Evolutionary conservation across 805 yeast species (phyloP).

Genomic region (Candida coleopterorum): DNA sequence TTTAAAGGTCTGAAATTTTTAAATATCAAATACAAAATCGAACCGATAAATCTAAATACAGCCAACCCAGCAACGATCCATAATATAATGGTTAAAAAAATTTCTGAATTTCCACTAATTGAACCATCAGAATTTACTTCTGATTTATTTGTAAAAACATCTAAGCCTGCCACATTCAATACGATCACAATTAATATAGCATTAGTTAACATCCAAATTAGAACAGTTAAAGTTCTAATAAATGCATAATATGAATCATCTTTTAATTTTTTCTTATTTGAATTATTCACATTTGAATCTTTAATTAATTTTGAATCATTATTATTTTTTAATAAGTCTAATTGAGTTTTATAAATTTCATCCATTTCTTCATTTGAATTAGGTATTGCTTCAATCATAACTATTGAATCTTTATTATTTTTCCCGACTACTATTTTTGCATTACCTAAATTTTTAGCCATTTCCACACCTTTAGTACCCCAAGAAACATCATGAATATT

Average conservation of each 20-base stretch:
- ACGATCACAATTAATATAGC: slow-evolving; percentile 79
- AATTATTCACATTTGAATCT: slow-evolving; percentile 25
- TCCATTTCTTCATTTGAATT: slow-evolving; percentile 76
- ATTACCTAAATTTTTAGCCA: slow-evolving; percentile 69
- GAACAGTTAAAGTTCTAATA: slow-evolving; percentile 82
- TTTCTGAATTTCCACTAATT: slow-evolving; percentile 45
- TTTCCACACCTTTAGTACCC: slow-evolving; percentile 89
- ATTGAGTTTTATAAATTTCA: slow-evolving; percentile 59
- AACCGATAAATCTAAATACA: slow-evolving; percentile 73
- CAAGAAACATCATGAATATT: slow-evolving; percentile 94
- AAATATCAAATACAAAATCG: slow-evolving; percentile 50
- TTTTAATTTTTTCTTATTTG: slow-evolving; percentile 16
- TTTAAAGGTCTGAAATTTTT: slow-evolving; percentile 35
- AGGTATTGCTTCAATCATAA: slow-evolving; percentile 43
- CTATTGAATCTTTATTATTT: slow-evolving; percentile 35
- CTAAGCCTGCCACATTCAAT: slow-evolving; percentile 76
- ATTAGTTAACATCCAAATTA: slow-evolving; percentile 86
- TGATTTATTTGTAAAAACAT: slow-evolving; percentile 30
- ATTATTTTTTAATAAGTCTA: slow-evolving; percentile 54
- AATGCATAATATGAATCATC: slow-evolving; percentile 81
- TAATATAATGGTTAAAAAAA: slow-evolving; percentile 76
- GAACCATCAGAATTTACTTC: slow-evolving; percentile 24
- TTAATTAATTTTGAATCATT: slow-evolving; percentile 4
- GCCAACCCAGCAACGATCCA: slow-evolving; percentile 96
- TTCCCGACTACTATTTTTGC: slow-evolving; percentile 57